Base-by-base conservation (phyloP, 257 asterid genomes). In the Nicotiana sylvestris region DNA sequence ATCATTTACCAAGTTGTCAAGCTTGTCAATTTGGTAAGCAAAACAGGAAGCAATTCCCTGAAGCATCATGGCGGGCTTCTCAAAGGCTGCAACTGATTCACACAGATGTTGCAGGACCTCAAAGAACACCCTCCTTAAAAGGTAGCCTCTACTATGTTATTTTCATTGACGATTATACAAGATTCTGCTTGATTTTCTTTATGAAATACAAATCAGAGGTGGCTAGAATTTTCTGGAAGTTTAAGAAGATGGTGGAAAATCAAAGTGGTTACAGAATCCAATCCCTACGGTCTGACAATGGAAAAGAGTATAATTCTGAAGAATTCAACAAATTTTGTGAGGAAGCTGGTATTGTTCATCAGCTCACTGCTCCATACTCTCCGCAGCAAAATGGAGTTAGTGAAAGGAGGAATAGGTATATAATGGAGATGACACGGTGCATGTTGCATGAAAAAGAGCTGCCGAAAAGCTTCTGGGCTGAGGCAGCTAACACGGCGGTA, bases 201-300 rank as follows among this genome's bases (percentile, higher is more conserved):
- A 8, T 81, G 17, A 81, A n/a, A 25, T 53, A 57, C 43, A 67
- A 81, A n/a, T 30, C 68, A 5, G 9, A 81, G 27, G 83, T 62
- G 8, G 55, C 11, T 5, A 1, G 11, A 10, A 4, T 81, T 10
- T 66, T 81, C 6, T 66, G 5, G 17, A 81, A 16, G 30, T 81
- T 65, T 17, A 32, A 81, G 68, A 81, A 56, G 72, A 67, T 81
- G 84, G 80, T 32, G 60, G 56, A 55, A 15, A 55, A 55, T 55
- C n/a, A 55, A 55, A 55, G n/a, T 55, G 60, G 37, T n/a, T 82
- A 18, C 18, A 69, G 7, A 18, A 66, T 66, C n/a, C 66, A 66
- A 53, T 6, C 16, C 57, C 2, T 81, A 1, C 9, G 56, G 11
- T 49, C 55, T 3, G 57, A 81, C 12, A 32, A 81, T 81, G 27